Conservation (phyloP, 768 basidiomycete genomes). For the Kwoniella shandongensis region DNA sequence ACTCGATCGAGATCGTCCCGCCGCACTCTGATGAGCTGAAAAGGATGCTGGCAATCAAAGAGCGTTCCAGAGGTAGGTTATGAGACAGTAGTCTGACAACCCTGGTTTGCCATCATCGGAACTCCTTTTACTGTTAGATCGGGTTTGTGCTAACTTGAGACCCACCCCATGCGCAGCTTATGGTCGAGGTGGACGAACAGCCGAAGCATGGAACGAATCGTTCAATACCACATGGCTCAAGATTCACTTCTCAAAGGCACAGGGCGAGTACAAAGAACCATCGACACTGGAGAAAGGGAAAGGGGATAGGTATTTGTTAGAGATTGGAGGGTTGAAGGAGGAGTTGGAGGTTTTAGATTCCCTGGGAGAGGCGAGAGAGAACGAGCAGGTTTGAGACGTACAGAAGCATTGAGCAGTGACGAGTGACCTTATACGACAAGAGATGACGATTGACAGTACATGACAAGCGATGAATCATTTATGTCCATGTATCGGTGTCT, state of each 20-base stretch:
- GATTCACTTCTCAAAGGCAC: conserved; percentile 17
- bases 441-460: too few species aligned
- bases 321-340: conserved; percentile 22
- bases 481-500: too few species aligned
- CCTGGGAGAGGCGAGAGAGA: too few species aligned
- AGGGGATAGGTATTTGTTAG: conserved; percentile 27
- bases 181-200: conserved; percentile 22
- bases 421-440: too few species aligned
- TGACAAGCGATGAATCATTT: too few species aligned
- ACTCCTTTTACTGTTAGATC: too few species aligned
- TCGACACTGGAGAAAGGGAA: conserved; percentile 18
- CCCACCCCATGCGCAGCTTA: conserved; percentile 14
- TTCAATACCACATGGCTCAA: conserved; percentile 30
- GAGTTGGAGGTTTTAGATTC: conserved; percentile 18
- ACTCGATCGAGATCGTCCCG: conserved; percentile 19
- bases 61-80: conserved; percentile 25
- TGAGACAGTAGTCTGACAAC: too few species aligned
- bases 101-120: neutral
- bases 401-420: too few species aligned
- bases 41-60: conserved; percentile 33
- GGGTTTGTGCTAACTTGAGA: too few species aligned
- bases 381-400: too few species aligned
- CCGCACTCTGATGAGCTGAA: conserved; percentile 24
- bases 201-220: conserved; percentile 23
- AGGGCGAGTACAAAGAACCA: conserved; percentile 14